These are phyloP conservation scores for Hamamelis virginiana DNA, from an alignment of 164 flowering plant genomes.

Conservation along the genomic window DNA sequence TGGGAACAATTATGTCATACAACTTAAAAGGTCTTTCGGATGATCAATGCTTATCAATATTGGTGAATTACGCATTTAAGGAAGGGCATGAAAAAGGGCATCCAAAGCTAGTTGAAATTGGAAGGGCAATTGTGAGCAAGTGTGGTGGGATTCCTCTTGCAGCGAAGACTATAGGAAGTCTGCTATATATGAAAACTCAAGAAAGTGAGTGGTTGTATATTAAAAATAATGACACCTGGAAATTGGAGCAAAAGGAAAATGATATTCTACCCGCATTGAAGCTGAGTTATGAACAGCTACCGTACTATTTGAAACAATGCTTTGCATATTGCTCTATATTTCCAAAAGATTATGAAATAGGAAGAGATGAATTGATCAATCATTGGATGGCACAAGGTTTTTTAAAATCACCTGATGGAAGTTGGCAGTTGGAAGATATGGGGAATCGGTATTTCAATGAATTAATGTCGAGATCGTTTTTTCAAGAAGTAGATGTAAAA, in stretches of 20 bases:
- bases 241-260: neutral
- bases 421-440: too few species aligned
- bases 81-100: neutral
- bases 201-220: too few species aligned
- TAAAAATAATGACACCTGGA: neutral
- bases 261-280: neutral
- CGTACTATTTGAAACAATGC: neutral
- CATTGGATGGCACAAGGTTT: too few species aligned
- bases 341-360: neutral
- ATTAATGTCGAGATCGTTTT: neutral
- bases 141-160: neutral
- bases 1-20: neutral
- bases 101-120: neutral
- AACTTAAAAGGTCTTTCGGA: neutral
- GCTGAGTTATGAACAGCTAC: neutral
- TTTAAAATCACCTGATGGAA: too few species aligned
- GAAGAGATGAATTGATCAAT: too few species aligned
- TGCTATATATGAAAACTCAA: too few species aligned
- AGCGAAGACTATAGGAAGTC: neutral
- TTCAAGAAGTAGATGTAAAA: neutral
- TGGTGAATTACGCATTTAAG: conserved; percentile 7
- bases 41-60: neutral
- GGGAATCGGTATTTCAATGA: neutral
- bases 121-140: conserved; percentile 5
- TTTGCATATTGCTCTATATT: neutral